These are phyloP conservation scores for Aspergillus oerlinghausenensis DNA, from an alignment of 2,329 filamentous ascomycete species.

Conservation along the genomic window DNA sequence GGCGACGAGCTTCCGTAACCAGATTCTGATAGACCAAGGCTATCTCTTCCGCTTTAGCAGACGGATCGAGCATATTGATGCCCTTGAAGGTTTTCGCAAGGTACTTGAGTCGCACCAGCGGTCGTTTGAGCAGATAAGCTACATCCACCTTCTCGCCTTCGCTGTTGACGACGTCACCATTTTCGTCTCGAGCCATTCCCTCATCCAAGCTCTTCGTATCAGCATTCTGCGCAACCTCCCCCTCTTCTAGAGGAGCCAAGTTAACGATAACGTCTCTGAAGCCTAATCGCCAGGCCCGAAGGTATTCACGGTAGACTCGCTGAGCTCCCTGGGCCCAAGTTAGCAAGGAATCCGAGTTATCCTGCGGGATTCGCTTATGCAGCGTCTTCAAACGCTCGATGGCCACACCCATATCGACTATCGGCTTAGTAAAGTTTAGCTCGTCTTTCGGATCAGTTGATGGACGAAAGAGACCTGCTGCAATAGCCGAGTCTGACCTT, in stretches of 20 bases:
- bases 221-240: constrained; percentile 44
- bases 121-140: constrained; percentile 84
- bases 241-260: constrained; percentile 70
- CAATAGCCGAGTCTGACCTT: constrained; percentile 60
- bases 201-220: constrained; percentile 50
- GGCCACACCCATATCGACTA: constrained; percentile 88
- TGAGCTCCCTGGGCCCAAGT: constrained; percentile 76
- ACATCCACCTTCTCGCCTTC: constrained; percentile 91
- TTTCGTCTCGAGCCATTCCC: constrained; percentile 53
- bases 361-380: constrained; percentile 74
- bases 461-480: constrained; percentile 63
- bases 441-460: constrained; percentile 52
- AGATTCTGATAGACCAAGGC: constrained; percentile 64
- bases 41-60: constrained; percentile 54
- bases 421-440: constrained; percentile 70
- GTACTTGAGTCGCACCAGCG: constrained; percentile 81
- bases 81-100: constrained; percentile 77
- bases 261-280: constrained; percentile 96
- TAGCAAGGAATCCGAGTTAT: constrained; percentile 67
- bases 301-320: constrained; percentile 77
- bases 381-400: constrained; percentile 77
- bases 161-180: constrained; percentile 60
- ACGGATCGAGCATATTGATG: constrained; percentile 40
- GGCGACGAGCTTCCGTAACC: constrained; percentile 70
- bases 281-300: constrained; percentile 83